A percentile compares a stretch with the other conserved stretches of the same genome.
Evolutionary conservation across 805 yeast species (phyloP).

Genomic region (Candida sonorensis): DNA sequence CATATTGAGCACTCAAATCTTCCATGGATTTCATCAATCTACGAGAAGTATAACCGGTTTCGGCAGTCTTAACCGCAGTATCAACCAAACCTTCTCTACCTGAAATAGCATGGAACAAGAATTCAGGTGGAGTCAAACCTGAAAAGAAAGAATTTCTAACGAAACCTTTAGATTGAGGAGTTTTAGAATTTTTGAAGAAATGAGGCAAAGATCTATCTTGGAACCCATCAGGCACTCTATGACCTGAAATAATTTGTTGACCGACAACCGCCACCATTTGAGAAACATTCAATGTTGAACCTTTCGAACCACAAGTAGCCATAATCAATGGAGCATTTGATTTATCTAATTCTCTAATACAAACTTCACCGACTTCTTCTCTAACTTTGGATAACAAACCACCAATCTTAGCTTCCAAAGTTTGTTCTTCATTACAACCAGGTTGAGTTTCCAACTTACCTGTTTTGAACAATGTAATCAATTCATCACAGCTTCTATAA

Average conservation of each 20-base stretch:
- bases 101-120: constrained; percentile 95
- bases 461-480: constrained; percentile 66
- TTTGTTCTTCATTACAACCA: constrained; percentile 98
- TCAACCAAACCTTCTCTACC: constrained; percentile 99
- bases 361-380: constrained; percentile 98
- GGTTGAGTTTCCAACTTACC: constrained; percentile 97
- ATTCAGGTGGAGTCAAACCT: constrained; percentile 95
- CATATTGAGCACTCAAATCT: constrained; percentile 90
- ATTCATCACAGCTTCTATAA: constrained; percentile 83
- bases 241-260: constrained; percentile 97
- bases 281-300: constrained; percentile 94
- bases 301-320: constrained; percentile 99
- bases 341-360: constrained; percentile 84
- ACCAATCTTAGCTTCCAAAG: constrained; percentile 95
- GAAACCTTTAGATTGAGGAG: constrained; percentile 97
- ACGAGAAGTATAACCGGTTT: constrained; percentile 98
- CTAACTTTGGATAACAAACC: constrained; percentile 94
- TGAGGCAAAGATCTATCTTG: constrained; percentile 98
- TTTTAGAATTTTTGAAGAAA: constrained; percentile 89
- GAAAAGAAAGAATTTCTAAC: constrained; percentile 93
- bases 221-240: constrained; percentile 99
- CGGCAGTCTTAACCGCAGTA: constrained; percentile 99
- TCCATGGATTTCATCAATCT: constrained; percentile 96
- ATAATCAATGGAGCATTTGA: constrained; percentile 94
- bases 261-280: constrained; percentile 99